Base-by-base conservation (phyloP, 1,139 yeast species). In the Lodderomyces pseudojiufengensis region DNA sequence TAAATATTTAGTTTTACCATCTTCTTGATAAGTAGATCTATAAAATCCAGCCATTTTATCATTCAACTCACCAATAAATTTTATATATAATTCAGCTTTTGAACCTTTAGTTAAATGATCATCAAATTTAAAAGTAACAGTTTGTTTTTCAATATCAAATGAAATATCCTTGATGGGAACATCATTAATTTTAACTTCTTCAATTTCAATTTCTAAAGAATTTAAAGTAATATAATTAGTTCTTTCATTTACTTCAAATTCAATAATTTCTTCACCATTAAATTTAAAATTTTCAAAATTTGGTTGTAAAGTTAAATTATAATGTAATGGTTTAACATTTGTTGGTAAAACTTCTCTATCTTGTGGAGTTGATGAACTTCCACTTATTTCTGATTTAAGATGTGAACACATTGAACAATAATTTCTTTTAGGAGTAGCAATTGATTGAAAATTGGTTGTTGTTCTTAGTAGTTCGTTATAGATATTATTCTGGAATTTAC, bases 21-120 rank as follows among this genome's bases (percentile, higher is more conserved):
- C 73, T 42, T 67, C 73, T 45, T 64, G 61, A 57, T 85, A 86
- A 31, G 76, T 63, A 5, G 95, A 84, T 49, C 85, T 72, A 65
- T 87, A 87, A 63, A 87, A 86, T 6, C 95, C 95, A 27, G 87
- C 85, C 95, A 86, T 84, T 52, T 80, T 77, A 51, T 84, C 84
- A 54, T 83, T 83, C 59, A 85, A 74, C 31, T 65, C 72, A 51
- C 95, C 95, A 32, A 77, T 70, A 59, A 82, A 87, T 35, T 67
- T 66, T 45, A 85, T 61, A 41, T 66, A 62, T 47, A 87, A 64
- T 20, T 49, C 43, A 29, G 68, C 70, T 21, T 55, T 54, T 32
- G 73, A 43, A 22, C 78, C 83, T 24, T 59, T 54, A 2, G 57
- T 50, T 40, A 84, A 63, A 16, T 66, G 57, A 30, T 76, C 73